Evolutionary conservation across 2,329 filamentous ascomycete genomes (phyloP).

Genomic region (Thelonectria olida): DNA sequence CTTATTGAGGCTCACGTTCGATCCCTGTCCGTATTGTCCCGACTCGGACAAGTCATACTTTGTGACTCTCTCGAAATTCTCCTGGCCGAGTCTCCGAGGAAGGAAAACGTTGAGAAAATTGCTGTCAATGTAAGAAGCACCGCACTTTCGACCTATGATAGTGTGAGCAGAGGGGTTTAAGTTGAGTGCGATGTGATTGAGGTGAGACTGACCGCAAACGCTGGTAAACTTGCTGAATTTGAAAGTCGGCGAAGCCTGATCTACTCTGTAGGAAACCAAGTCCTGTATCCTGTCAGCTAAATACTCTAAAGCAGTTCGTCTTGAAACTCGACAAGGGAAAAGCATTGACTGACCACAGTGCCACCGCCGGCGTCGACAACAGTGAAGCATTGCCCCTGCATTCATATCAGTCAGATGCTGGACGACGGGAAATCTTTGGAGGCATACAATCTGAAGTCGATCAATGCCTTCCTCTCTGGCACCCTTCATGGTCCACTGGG

Average conservation of each 20-base stretch:
- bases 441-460: not conserved
- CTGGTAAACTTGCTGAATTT: not conserved
- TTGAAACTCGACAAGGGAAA: not conserved
- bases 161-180: not conserved
- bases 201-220: not conserved
- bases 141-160: not conserved
- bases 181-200: no score
- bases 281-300: not conserved
- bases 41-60: not conserved
- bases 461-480: not conserved
- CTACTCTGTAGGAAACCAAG: not conserved
- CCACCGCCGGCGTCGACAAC: slow-evolving; percentile 15
- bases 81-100: not conserved
- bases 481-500: not conserved
- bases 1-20: not conserved
- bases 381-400: slow-evolving; percentile 5
- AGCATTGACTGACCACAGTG: not conserved
- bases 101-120: not conserved
- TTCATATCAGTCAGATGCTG: not conserved
- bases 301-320: not conserved
- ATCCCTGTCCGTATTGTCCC: not conserved
- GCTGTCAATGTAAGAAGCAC: not conserved
- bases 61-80: not conserved
- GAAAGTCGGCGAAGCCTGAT: not conserved
- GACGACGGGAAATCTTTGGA: not conserved